Base-by-base conservation (phyloP, 352 stramenopile species). In the Phytophthora rubi region DNA sequence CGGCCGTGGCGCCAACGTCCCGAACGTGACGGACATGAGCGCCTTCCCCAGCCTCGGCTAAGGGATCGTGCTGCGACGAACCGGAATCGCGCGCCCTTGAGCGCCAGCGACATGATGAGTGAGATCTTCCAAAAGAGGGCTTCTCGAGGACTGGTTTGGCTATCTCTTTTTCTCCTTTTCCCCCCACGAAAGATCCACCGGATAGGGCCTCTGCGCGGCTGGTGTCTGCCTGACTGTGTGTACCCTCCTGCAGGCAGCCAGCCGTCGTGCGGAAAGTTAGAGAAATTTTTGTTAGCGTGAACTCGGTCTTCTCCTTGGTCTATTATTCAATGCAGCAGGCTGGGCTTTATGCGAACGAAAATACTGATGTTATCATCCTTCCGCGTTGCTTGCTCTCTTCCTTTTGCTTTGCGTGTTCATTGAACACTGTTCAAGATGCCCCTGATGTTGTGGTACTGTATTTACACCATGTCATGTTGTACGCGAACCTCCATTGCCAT, bases 21-120 rank as follows among this genome's bases (percentile, higher is more conserved):
- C 86, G 42, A 93, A 95, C 76, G 86, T 96, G 54, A 82, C 82
- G 49, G 89, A 97, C 85, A 77, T 93, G 77, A 85, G 76, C 64
- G 88, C 89, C 62, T 97, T 97, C 81, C 89, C 89, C 55, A 93
- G 73, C 76, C 88, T 97, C 75, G 79, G 76, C 71, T 94, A 94
- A 70, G 68, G 73, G 54, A 65, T 67, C 33, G 69, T 53, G 56
- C 30, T 35, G 16, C 61, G 60, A 71, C 53, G 60, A 71, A 77
- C 69, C 61, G 65, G 65, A 55, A 74, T 76, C 70, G 69, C 61
- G 64, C 69, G 73, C 64, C 69, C 45, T 47, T 55, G 64, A 75
- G 77, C 73, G 69, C 77, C 77, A 82, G 70, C 73, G 80, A 82
- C 80, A 80, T 84, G 72, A 81, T 82, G 77, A 76, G 76, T 80